Base-by-base conservation (phyloP, 176 grass and related monocot species). In the Dactylis glomerata region DNA sequence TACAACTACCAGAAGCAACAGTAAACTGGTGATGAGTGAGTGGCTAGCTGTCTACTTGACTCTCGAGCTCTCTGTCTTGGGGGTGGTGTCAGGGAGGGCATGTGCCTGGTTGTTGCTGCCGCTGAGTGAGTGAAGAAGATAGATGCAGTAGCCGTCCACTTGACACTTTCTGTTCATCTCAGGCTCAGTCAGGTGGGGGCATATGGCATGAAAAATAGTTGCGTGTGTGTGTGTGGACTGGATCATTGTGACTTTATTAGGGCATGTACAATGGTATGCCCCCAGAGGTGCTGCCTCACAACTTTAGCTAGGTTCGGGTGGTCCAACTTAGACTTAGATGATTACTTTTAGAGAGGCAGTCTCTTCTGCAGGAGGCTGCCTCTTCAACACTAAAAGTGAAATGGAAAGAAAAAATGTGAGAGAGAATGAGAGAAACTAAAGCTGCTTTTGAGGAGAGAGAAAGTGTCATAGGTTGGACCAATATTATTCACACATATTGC, bases 121-220 rank as follows among this genome's bases (percentile, higher is more conserved):
- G 20, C 54, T 64, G 10, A 8, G 77, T 47, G 41, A 33, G 41
- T n/a, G 61, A 32, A 64, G 61, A 64, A 64, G 61, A 64, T 63
- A 17, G 42, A 82, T n/a, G 82, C 65, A 24, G 68, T 40, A 44
- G 85, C 57, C 54, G 38, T n/a, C 79, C 86, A 87, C 71, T 81
- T 34, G 69, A 20, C 37, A 49, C 28, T 65, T 47, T 20, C 26
- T 47, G 56, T 80, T 65, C 58, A 64, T 80, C 45, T 23, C 11
- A 67, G 61, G 61, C 61, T 66, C 66, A 61, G 26, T 63, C 59
- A 63, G 44, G 78, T 81, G 62, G 78, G 52, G 59, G 61, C 61
- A 81, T 31, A 55, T 7, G 67, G n/a, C 65, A 37, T 68, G 42
- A 73, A 20, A 19, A 44, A 73, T 49, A 49, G 15, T 1, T 58